phyloP scores from a whole-genome alignment of 1,284 basidiomycete species.

The Papiliotrema laurentii region DNA sequence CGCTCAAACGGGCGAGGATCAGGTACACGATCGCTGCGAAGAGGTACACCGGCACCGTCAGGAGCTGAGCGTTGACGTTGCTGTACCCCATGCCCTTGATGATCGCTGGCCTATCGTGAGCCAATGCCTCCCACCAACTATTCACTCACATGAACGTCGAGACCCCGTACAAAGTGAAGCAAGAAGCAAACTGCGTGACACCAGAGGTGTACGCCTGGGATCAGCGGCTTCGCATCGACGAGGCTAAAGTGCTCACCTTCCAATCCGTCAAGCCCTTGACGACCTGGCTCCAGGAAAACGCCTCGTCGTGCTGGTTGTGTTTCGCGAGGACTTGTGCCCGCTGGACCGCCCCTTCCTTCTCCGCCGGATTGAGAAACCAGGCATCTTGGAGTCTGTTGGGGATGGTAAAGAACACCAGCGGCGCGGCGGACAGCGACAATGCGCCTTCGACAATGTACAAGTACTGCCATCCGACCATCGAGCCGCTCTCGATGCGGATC shows the following conservation, averaged over 20 bases:
- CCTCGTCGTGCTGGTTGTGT: conserved; percentile 11
- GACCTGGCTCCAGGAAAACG: conserved; percentile 18
- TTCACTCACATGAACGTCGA: conserved; percentile 14
- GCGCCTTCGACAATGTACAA: conserved; percentile 4
- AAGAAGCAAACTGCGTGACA: too few species aligned
- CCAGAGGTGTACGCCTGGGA: too few species aligned
- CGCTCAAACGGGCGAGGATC: conserved; percentile 11
- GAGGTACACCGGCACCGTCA: conserved; percentile 30
- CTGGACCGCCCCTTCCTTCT: conserved; percentile 9
- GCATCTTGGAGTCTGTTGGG: conserved; percentile 6
- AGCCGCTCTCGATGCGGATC: background rate
- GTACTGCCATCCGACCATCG: conserved; percentile 6
- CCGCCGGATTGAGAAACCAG: conserved; percentile 12
- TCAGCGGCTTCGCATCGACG: too few species aligned
- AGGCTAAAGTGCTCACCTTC: too few species aligned
- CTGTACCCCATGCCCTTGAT: conserved; percentile 20
- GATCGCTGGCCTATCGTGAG: conserved; percentile 16
- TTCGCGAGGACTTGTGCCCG: conserved; percentile 6
- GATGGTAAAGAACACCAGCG: conserved; percentile 3
- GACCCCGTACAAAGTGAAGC: conserved; percentile 14
- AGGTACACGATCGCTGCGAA: conserved; percentile 17
- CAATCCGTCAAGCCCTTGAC: conserved; percentile 4
- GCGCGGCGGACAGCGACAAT: background rate
- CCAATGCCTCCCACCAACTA: background rate
- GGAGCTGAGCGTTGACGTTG: conserved; percentile 24